Base-by-base conservation (phyloP, 129 eudicot genomes). In the Pseudognaphalium luteoalbum region DNA sequence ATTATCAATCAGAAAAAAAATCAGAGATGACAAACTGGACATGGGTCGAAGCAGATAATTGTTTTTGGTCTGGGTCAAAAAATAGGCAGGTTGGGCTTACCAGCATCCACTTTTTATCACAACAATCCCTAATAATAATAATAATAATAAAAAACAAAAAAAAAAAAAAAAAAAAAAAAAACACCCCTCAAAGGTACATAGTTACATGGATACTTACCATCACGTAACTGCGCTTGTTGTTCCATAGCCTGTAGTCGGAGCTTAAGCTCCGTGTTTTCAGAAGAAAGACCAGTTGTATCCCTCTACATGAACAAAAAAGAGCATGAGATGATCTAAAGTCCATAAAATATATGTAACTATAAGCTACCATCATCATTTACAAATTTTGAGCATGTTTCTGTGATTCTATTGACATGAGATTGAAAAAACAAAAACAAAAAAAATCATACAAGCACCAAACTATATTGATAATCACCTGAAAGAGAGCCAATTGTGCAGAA, bases 141-240 rank as follows among this genome's bases (percentile, higher is more conserved):
- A n/a, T n/a, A n/a, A n/a, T n/a, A n/a, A n/a, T n/a, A n/a, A n/a
- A n/a, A n/a, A n/a, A n/a, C n/a, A 25, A 25, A 25, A 25, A 25
- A 25, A 25, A 8, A 56, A 72, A 68, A 72, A n/a, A 25, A 25
- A 25, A 25, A 25, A 25, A 25, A 25, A 8, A 56, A 72, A 68
- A 72, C 58, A 65, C 17, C 5, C 52, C 16, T 44, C 16, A 47
- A 47, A 47, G 6, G 54, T 47, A 47, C 12, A 42, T 42, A 2
- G 10, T 11, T 47, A 14, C 1, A 47, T 47, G 39, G 35, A 69
- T 58, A n/a, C 88, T 47, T 83, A 89, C 99, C 97, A 81, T 91
- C 96, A 12, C 97, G 96, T n/a, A 92, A 67, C 41, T 92, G 96
- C 77, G 98, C 96, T 73, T 90, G 98, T 83, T 92, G 98, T 82